Percentiles rank a stretch among this genome's conserved stretches.
These are phyloP conservation scores for Trichoderma atroviride DNA, from an alignment of 2,329 filamentous ascomycete species.

Conservation along the genomic window DNA sequence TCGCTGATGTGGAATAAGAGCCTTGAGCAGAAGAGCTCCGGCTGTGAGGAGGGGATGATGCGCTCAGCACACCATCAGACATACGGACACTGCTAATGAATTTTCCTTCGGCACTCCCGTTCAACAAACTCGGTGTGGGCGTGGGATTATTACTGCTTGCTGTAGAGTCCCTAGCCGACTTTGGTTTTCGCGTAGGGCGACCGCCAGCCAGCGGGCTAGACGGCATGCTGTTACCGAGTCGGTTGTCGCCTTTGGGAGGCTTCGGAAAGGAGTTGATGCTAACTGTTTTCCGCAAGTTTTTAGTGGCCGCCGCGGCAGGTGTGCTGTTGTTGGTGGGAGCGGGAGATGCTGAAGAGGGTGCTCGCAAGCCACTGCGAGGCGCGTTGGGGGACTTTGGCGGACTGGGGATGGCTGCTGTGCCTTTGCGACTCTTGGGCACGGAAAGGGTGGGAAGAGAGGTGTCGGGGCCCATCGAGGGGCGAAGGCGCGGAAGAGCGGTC, in stretches of 20 bases:
- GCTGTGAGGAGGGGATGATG: constrained; percentile 83
- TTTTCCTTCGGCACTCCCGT: constrained; percentile 76
- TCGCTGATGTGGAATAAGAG: constrained; percentile 88
- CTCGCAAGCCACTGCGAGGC: constrained; percentile 60
- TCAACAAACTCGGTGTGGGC: constrained; percentile 72
- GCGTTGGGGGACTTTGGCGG: constrained; percentile 49
- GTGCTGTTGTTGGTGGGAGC: constrained; percentile 57
- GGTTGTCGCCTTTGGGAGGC: constrained; percentile 70
- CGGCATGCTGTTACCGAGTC: constrained; percentile 60
- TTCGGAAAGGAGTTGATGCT: constrained; percentile 95
- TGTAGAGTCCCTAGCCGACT: constrained; percentile 58
- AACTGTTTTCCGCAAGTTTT: constrained; percentile 79
- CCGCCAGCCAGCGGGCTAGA: constrained; percentile 60
- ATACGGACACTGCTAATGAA: constrained; percentile 68
- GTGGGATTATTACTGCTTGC: constrained; percentile 50
- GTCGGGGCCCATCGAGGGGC: constrained; percentile 69
- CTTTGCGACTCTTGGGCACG: constrained; percentile 71
- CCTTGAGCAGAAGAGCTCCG: constrained; percentile 89
- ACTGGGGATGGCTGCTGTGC: constrained; percentile 51
- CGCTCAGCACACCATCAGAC: constrained; percentile 74
- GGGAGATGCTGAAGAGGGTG: constrained; percentile 58
- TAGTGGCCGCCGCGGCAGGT: constrained; percentile 63
- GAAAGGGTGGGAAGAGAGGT: constrained; percentile 75
- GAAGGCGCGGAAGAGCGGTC: constrained; percentile 67
- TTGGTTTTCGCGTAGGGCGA: constrained; percentile 54